Percentiles rank a stretch among this genome's conserved stretches.
Conservation (phyloP, 192 early-diverging fungal species). For the Backusella psychrophila region DNA sequence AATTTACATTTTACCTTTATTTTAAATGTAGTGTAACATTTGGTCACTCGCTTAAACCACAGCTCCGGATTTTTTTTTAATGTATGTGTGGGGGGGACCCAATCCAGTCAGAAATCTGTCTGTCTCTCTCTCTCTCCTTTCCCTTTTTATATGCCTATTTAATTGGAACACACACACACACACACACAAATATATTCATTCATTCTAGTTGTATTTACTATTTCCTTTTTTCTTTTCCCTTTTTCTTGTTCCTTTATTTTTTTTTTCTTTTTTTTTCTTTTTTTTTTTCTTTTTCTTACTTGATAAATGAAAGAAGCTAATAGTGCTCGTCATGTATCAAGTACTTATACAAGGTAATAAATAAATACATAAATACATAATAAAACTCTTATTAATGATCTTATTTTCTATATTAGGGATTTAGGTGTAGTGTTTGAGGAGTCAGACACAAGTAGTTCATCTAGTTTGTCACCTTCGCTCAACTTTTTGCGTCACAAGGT, state of each 20-base stretch:
- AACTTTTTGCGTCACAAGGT: background rate
- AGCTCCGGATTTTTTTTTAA: background rate
- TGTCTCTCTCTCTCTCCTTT: background rate
- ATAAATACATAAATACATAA: background rate
- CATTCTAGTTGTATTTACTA: background rate
- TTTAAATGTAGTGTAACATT: constrained; percentile 2
- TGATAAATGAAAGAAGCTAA: background rate
- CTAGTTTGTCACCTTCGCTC: background rate
- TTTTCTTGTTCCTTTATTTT: too few relatives aligned
- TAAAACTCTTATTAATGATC: background rate
- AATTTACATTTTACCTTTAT: background rate
- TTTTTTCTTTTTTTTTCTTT: background rate
- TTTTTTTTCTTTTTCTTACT: constrained; percentile 9
- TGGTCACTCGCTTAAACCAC: background rate
- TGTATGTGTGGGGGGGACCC: background rate
- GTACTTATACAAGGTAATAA: background rate
- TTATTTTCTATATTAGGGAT: constrained; percentile 15
- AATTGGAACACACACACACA: background rate
- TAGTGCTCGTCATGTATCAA: constrained; percentile 1
- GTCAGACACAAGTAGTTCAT: background rate
- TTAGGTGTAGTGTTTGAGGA: constrained; percentile 23
- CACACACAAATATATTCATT: background rate
- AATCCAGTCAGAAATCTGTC: background rate
- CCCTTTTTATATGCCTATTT: background rate
- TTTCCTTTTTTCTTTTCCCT: background rate